A percentile compares a stretch with the other conserved stretches of the same genome.
phyloP scores from a whole-genome alignment of 371 early-diverging fungal genomes.

The Apophysomyces trapeziformis region DNA sequence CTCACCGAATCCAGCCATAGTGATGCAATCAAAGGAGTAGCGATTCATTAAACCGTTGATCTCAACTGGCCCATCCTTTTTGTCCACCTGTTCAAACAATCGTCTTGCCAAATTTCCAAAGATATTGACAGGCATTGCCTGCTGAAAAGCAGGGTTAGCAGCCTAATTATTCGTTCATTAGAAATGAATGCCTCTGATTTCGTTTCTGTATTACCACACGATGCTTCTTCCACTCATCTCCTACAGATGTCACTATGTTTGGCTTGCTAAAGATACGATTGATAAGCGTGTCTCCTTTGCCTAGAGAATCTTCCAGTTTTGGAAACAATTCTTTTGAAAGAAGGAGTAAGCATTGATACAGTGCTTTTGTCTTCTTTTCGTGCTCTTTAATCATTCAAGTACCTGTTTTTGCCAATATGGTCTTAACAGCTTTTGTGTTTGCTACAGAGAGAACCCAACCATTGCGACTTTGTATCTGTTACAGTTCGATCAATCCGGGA shows the following conservation, averaged over 20 bases:
- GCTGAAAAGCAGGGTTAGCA: slow-evolving; percentile 13
- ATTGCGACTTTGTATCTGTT: not conserved
- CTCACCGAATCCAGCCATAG: slow-evolving; percentile 9
- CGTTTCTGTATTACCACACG: slow-evolving; percentile 16
- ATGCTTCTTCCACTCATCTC: slow-evolving; percentile 32
- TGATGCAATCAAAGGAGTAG: slow-evolving; percentile 11
- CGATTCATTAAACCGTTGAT: not conserved
- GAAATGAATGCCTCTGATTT: not conserved
- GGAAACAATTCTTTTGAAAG: slow-evolving; percentile 18
- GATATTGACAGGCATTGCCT: slow-evolving; percentile 14
- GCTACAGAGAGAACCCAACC: slow-evolving; percentile 19
- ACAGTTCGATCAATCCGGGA: not conserved
- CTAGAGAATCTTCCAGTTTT: slow-evolving; percentile 8
- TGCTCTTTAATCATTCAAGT: not conserved
- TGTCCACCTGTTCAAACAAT: slow-evolving; percentile 2
- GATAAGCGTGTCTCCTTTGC: slow-evolving; percentile 3
- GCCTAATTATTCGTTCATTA: not conserved
- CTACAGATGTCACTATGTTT: slow-evolving; percentile 22
- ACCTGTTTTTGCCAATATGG: slow-evolving; percentile 17
- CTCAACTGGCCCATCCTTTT: not conserved
- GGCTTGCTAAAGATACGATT: slow-evolving; percentile 14
- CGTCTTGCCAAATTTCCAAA: slow-evolving; percentile 8
- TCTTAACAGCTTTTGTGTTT: slow-evolving; percentile 15
- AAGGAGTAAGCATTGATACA: too few relatives aligned
- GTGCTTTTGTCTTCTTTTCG: not conserved